Percentiles rank a stretch among this genome's conserved stretches.
Evolutionary conservation across 139 green algal genomes (phyloP).

Genomic region (Gonium pectorale): DNA sequence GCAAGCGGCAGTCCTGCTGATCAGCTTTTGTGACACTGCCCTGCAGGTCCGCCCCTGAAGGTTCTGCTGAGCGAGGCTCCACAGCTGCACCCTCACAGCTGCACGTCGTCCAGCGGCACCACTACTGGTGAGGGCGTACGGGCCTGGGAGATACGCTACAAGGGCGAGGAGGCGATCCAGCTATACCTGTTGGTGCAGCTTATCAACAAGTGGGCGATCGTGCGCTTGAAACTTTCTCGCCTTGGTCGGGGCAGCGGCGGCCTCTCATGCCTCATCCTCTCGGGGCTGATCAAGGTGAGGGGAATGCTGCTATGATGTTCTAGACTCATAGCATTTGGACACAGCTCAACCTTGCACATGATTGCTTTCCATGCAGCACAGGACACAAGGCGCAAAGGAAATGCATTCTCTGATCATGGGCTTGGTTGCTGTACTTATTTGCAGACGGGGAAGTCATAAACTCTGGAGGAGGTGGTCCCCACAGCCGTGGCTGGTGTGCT

Average conservation of each 20-base stretch:
- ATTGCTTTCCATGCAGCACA: background rate
- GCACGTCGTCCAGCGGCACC: background rate
- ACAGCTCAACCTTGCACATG: background rate
- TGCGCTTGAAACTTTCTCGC: background rate
- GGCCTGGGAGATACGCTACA: background rate
- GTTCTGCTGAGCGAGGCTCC: background rate
- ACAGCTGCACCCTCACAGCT: background rate
- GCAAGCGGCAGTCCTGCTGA: too few relatives aligned
- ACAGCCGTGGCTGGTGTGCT: background rate
- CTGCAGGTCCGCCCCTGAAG: background rate
- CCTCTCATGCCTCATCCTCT: background rate
- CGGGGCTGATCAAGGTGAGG: background rate
- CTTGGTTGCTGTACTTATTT: background rate
- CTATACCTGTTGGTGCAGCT: background rate
- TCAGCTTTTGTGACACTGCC: too few relatives aligned
- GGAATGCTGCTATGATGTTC: background rate
- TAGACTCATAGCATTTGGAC: background rate
- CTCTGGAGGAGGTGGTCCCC: background rate
- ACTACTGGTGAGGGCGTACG: too few relatives aligned
- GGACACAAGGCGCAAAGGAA: background rate
- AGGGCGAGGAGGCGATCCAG: background rate
- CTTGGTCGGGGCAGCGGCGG: background rate
- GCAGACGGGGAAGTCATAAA: background rate
- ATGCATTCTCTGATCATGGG: background rate
- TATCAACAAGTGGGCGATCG: background rate